Evolutionary conservation across 2,329 filamentous ascomycete species (phyloP), one percentile per base, ranked within the genome.

Genomic region (Colletotrichum sp.): DNA sequence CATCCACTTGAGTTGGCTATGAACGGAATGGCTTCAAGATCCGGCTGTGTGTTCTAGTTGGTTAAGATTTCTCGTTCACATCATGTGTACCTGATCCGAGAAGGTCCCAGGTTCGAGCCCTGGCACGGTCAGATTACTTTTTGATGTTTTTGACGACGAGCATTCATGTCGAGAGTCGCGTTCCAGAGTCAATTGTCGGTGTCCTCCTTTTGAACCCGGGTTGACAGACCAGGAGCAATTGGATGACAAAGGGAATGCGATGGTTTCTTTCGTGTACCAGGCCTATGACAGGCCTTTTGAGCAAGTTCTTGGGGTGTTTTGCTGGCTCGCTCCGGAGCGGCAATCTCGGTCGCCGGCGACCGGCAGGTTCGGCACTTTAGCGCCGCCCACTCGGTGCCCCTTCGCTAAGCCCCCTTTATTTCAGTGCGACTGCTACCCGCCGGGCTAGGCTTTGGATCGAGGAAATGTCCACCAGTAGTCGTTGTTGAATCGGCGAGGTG

Each of bases 101-200:
- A 56, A 76, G 75, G 72, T 71, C 72, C 66, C 75, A 76, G 75
- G 75, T 76, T 76, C 72, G 75, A 77, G 65, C 72, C 72, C 75
- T 75, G 75, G 72, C 71, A 65, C 66, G 75, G 72, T 76, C 75
- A 77, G 6, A 60, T 70, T 70, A 18, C 16, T 6, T n/a, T 36
- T 32, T 32, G 8, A 8, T 27, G 5, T 5, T 36, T 56, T 22
- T 0, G 13, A 1, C 58, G 43, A 13, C 7, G 0, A 34, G 6
- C 18, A n/a, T 13, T 61, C 6, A n/a, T 27, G 0, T 18, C 2
- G 28, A 60, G 28, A 18, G 16, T 32, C 25, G 7, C 1, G 55
- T 30, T 8, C 16, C 1, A 22, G 43, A 48, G 43, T n/a, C 9
- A 22, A 48, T 22, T 22, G n/a, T 18, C 43, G 43, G 18, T 22